Base-by-base conservation (phyloP, 805 yeast genomes). In the Debaryomyces hansenii region DNA sequence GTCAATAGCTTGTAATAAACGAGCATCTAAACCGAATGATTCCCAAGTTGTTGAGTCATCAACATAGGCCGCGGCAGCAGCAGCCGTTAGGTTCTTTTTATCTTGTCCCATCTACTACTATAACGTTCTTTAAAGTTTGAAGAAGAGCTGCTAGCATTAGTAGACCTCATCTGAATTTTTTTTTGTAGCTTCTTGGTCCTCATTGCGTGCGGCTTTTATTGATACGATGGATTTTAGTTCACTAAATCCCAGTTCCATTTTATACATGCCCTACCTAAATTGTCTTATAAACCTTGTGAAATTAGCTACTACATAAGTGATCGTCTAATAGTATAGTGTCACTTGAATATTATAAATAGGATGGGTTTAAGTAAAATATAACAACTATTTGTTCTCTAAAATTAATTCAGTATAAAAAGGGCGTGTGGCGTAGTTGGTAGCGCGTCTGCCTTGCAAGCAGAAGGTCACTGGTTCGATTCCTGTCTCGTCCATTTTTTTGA, bases 371-470 rank as follows among this genome's bases (percentile, higher is more conserved):
- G 18, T 16, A 16, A 16, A 16, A 16, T 16, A 16, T 16, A 16
- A 16, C 18, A 4, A 16, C 18, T 16, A 16, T 16, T 16, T 16
- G 18, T 4, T 16, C 18, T 4, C 18, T 4, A 16, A 16, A 24
- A 24, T 24, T 3, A 24, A 24, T 3, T 24, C 18, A 16, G 4
- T n/a, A 16, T 16, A 24, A 31, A 14, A 39, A 21, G 65, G 86
- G 86, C 85, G 83, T 78, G 83, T 82, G 84, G 87, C 85, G 85
- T 78, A 82, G 87, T 80, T 81, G 87, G 87, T 82, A 82, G 85
- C 85, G 85, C 86, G 85, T 75, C 74, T 75, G 82, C 86, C 82
- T 81, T 80, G 86, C 86, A 82, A 78, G 87, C 79, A 73, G 75
- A 76, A 82, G 87, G 87, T 80, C 87, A 78, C 72, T 75, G 85